Percentiles rank a stretch among this genome's conserved stretches.
Conservation (phyloP, 1,284 basidiomycete genomes). For the Malassezia sympodialis region DNA sequence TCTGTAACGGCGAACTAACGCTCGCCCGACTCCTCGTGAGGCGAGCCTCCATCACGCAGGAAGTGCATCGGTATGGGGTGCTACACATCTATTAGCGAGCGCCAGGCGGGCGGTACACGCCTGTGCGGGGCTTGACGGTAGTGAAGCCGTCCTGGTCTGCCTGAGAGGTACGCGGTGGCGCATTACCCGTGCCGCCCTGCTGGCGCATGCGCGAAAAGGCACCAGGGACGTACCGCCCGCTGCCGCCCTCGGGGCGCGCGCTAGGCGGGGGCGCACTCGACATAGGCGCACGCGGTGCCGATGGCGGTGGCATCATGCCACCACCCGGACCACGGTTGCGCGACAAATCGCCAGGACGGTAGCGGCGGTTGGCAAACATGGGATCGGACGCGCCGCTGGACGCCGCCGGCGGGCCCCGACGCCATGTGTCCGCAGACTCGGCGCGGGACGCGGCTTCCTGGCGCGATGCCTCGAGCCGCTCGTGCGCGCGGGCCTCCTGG, state of each 20-base stretch:
- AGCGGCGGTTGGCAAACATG: slow-evolving; percentile 18
- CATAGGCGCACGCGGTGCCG: background rate
- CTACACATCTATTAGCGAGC: slow-evolving; percentile 8
- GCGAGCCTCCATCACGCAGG: no score
- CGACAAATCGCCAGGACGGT: slow-evolving; percentile 15
- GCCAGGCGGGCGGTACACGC: slow-evolving; percentile 9
- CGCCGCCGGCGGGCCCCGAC: slow-evolving; percentile 10
- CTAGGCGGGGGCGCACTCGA: background rate
- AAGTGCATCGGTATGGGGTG: background rate
- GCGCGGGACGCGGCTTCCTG: slow-evolving; percentile 2
- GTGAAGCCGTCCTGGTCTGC: slow-evolving; percentile 13
- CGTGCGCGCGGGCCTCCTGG: slow-evolving; percentile 32
- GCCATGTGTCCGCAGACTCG: slow-evolving; percentile 7
- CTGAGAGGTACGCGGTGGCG: background rate
- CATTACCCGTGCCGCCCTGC: slow-evolving; percentile 2
- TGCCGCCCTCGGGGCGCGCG: background rate
- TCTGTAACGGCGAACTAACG: no score
- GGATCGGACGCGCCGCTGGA: slow-evolving; percentile 13
- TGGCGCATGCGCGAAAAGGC: slow-evolving; percentile 17
- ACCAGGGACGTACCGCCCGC: slow-evolving; percentile 13
- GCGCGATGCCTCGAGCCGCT: slow-evolving; percentile 12
- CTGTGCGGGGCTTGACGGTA: slow-evolving; percentile 14
- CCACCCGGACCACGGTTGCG: slow-evolving; percentile 1
- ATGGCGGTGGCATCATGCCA: background rate
- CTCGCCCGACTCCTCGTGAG: no score